Evolutionary conservation across 192 early-diverging fungal species (phyloP), one percentile per base, ranked within the genome.

Genomic region (Coemansia aciculifera): DNA sequence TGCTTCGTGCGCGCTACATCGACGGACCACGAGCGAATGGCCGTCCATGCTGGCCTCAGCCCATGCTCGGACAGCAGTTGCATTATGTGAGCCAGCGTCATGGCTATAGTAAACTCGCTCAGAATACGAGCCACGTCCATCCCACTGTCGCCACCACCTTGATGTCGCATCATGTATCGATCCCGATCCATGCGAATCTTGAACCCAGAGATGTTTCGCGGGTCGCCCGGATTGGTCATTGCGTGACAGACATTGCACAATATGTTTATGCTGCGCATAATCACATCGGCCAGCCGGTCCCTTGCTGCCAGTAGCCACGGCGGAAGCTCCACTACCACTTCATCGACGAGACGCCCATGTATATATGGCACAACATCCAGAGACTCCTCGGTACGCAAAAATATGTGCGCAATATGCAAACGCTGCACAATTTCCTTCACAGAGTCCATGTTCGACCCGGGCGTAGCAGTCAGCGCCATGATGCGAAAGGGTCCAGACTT

Each of bases 381-480:
- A 1, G 90, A 92, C 59, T 95, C 94, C 69, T 98, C 96, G 1
- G 94, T 94, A 21, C 96, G 83, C 40, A 95, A 80, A 74, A 95
- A 92, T 23, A 95, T 90, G 36, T 88, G 85, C 23, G 87, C 77
- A 39, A 96, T 94, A 36, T 88, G 86, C 29, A 96, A 78, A 46
- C 93, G 92, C 12, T 84, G 68, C 3, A 98, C 73, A 13, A 98
- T 89, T 10, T 84, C 75, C 59, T 92, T 89, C 2, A 97, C 93
- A 0, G 87, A 84, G 13, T 88, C 72, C 13, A 88, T 76, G 7
- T 89, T 87, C 2, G 86, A 85, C 8, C 95, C 94, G 0, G 94
- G 94, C 0, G 94, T 98, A 0, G 94, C 96, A 0, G 93, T 90
- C 42, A 98, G 78, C 0, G 94, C 94, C 69, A 98, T 73, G 8